These are phyloP conservation scores for Mimosa bimucronata DNA, from an alignment of 306 rosid species.

Conservation along the genomic window DNA sequence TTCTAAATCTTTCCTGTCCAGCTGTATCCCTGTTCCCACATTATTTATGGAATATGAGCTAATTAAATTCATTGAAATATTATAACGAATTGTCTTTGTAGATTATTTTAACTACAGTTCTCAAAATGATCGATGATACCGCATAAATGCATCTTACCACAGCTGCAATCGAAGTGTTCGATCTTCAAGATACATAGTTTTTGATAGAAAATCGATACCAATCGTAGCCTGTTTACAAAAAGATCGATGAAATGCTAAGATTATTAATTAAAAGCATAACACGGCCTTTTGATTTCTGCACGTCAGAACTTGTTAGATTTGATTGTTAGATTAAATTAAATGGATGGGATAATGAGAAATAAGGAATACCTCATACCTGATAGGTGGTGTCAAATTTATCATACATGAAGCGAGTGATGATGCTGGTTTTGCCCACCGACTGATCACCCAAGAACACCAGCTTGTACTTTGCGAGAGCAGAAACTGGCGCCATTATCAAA, in stretches of 20 bases:
- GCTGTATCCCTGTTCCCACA: neutral
- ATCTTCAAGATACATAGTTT: neutral
- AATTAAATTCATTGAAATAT: no score
- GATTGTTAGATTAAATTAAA: neutral
- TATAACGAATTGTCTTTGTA: neutral
- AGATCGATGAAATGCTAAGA: neutral
- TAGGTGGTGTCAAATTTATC: neutral
- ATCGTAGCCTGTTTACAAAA: neutral
- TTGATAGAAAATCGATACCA: neutral
- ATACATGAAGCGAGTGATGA: neutral
- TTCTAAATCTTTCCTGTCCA: neutral
- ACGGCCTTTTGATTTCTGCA: no score
- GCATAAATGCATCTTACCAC: neutral
- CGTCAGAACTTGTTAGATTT: neutral
- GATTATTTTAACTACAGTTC: neutral
- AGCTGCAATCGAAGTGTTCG: neutral
- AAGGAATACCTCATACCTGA: neutral
- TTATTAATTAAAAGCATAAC: neutral
- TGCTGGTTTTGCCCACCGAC: neutral
- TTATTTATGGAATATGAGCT: no score
- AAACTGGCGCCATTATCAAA: neutral
- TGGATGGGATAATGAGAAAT: neutral
- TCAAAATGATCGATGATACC: neutral
- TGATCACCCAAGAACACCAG: neutral
- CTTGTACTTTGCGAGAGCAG: neutral